Percentiles rank a stretch among this genome's conserved stretches.
phyloP scores from a whole-genome alignment of 805 yeast genomes.

The Schizosaccharomyces osmophilus region DNA sequence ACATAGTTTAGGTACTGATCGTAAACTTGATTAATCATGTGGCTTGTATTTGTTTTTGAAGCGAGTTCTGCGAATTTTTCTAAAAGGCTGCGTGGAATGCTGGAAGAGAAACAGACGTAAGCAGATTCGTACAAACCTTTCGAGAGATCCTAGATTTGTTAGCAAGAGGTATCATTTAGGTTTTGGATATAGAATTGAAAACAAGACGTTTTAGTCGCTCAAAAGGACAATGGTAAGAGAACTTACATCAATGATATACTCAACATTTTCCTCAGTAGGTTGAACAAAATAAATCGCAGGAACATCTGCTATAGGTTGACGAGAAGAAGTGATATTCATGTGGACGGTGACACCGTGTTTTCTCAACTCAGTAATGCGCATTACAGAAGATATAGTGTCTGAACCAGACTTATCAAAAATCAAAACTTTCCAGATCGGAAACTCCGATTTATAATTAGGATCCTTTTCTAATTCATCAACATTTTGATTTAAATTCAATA shows the following conservation, averaged over 20 bases:
- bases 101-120: conserved; percentile 69
- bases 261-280: conserved; percentile 59
- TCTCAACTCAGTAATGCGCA: conserved; percentile 63
- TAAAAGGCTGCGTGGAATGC: conserved; percentile 48
- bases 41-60: conserved; percentile 44
- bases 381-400: conserved; percentile 68
- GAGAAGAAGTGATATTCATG: conserved; percentile 27
- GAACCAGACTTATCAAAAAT: conserved; percentile 63
- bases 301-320: conserved; percentile 79
- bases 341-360: conserved; percentile 81
- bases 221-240: not conserved
- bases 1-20: conserved; percentile 84
- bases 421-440: conserved; percentile 73
- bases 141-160: conserved; percentile 26
- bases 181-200: no score
- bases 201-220: no score
- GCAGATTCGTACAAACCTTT: conserved; percentile 52
- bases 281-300: conserved; percentile 82
- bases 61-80: conserved; percentile 63
- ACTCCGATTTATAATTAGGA: conserved; percentile 11
- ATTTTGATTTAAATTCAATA: conserved; percentile 23
- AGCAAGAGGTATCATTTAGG: not conserved
- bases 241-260: conserved; percentile 23
- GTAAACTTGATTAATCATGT: conserved; percentile 59
- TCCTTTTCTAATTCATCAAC: not conserved